These are phyloP conservation scores for Podospora didyma DNA, from an alignment of 495 filamentous ascomycete species.

Conservation along the genomic window DNA sequence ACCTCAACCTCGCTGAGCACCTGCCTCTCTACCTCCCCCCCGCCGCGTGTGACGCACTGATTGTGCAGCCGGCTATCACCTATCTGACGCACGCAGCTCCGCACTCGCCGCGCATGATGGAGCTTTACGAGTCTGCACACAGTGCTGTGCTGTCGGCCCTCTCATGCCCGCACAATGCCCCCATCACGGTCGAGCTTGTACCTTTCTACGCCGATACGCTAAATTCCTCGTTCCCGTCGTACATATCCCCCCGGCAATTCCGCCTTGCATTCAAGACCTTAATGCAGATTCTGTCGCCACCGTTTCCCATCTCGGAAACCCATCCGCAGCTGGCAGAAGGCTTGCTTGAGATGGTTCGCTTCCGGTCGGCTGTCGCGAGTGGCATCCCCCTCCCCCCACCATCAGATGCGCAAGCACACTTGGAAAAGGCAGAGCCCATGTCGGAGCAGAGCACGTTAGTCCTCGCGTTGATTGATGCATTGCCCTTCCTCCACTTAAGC, in stretches of 20 bases:
- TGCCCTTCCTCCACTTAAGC: constrained; percentile 66
- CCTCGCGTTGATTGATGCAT: constrained; percentile 75
- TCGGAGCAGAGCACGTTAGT: constrained; percentile 81
- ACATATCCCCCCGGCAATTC: constrained; percentile 86
- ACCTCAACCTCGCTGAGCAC: constrained; percentile 85
- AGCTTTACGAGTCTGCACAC: constrained; percentile 91
- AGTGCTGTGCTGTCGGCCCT: constrained; percentile 79
- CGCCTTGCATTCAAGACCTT: constrained; percentile 88
- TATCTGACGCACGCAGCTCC: constrained; percentile 63
- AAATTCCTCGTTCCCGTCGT: constrained; percentile 77
- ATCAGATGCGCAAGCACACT: constrained; percentile 18
- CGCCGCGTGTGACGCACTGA: constrained; percentile 62
- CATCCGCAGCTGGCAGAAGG: constrained; percentile 75
- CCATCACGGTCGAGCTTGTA: constrained; percentile 65
- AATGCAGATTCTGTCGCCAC: constrained; percentile 80
- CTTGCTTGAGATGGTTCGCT: constrained; percentile 75
- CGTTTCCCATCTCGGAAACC: constrained; percentile 62
- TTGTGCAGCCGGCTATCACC: constrained; percentile 68
- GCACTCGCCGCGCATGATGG: constrained; percentile 43
- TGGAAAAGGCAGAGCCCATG: constrained; percentile 30
- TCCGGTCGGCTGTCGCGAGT: constrained; percentile 58
- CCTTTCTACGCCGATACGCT: constrained; percentile 85
- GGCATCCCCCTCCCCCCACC: constrained; percentile 30
- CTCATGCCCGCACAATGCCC: constrained; percentile 70
- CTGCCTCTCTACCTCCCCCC: constrained; percentile 68